Base-by-base conservation (phyloP, 352 stramenopile genomes). In the Pythium phragmitis region DNA sequence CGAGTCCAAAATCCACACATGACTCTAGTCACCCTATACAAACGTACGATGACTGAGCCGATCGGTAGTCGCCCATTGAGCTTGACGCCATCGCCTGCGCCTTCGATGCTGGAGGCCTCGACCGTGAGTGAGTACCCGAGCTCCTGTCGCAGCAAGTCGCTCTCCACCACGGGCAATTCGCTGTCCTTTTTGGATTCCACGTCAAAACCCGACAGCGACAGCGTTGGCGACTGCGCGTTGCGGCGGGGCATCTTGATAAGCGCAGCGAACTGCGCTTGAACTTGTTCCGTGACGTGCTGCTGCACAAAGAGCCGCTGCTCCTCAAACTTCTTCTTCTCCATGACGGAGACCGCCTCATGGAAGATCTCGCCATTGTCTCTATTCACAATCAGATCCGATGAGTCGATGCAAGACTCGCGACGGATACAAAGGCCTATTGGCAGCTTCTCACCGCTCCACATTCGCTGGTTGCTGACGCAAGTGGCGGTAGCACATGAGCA, bases 261-360 rank as follows among this genome's bases (percentile, higher is more conserved):
- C 53, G 80, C 75, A 7, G 87, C 79, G 65, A 93, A 91, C 7
- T 73, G 73, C 63, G 28, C 49, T 72, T 52, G 82, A 69, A 74
- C 80, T 74, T 95, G 86, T 0, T 80, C 73, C 5, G 70, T 68
- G 23, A 91, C 66, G 62, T 88, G 68, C 11, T 78, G 57, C 54
- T 93, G 84, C 51, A 91, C 82, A 56, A 84, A 90, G 42, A 76
- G 55, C 66, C 88, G 88, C 62, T 95, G 86, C 69, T 95, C 72
- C 37, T 92, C 84, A 55, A 92, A 93, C 46, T 91, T 88, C 53
- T 88, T 89, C 58, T 76, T 78, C 39, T 88, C 74, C 67, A 95
- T 76, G 33, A 74, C 67, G 41, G 74, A 75, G 36, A 95, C 84
- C 4, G 86, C 86, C 64, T 89, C 66, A 43, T 92, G 69, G 57